phyloP scores from a whole-genome alignment of 2,329 filamentous ascomycete species.

The Emergomyces orientalis region DNA sequence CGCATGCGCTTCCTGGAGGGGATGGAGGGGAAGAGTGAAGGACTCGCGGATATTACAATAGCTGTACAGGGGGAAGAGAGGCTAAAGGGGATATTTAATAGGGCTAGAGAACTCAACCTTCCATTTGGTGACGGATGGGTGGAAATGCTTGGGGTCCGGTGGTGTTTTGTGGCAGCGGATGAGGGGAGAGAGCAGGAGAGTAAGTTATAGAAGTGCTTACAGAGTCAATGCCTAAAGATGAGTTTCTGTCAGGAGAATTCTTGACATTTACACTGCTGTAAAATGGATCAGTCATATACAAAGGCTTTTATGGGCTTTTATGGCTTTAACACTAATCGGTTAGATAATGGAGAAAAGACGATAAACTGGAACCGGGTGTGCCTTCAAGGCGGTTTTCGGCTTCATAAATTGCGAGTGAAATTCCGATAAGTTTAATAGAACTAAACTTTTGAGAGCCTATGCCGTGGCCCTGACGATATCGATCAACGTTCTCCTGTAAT shows the following conservation, averaged over 20 bases:
- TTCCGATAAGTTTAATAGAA: too few relatives aligned
- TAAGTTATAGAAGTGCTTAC: neutral
- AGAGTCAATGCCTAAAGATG: neutral
- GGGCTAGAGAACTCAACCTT: conserved; percentile 25
- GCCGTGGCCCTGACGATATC: neutral
- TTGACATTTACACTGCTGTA: neutral
- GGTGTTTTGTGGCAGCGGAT: conserved; percentile 23
- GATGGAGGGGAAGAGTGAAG: conserved; percentile 26
- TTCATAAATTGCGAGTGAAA: too few relatives aligned
- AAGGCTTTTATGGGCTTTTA: too few relatives aligned
- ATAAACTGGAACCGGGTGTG: too few relatives aligned
- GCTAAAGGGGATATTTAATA: conserved; percentile 26
- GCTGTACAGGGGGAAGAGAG: conserved; percentile 28
- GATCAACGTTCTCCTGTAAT: neutral
- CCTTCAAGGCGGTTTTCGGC: too few relatives aligned
- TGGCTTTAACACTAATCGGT: too few relatives aligned
- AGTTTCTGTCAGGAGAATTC: neutral
- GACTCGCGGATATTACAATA: conserved; percentile 32
- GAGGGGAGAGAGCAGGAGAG: neutral
- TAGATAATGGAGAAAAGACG: too few relatives aligned
- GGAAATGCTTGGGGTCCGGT: conserved; percentile 32
- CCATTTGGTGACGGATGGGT: conserved; percentile 25
- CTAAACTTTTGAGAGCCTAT: too few relatives aligned
- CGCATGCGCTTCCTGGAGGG: conserved; percentile 30
- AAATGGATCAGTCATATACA: too few relatives aligned